Conservation (phyloP, 257 asterid species). For the Plantago major region DNA sequence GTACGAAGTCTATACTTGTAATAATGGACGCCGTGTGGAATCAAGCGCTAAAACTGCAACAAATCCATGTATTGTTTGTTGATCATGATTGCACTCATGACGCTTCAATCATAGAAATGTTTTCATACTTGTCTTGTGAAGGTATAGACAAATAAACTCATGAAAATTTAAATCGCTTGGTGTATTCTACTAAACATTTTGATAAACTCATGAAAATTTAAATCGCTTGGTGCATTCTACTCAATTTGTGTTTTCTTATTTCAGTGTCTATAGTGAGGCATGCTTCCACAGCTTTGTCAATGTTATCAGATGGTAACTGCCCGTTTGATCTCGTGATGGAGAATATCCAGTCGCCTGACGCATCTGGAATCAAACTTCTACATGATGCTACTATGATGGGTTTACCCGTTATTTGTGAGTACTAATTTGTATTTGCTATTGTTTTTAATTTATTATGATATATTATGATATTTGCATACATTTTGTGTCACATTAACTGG, state of each 20-base stretch:
- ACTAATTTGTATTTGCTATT: neutral
- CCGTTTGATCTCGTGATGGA: conserved; percentile 24
- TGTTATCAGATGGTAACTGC: conserved; percentile 23
- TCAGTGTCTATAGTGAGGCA: conserved; percentile 27
- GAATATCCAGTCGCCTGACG: conserved; percentile 29
- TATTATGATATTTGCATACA: no score
- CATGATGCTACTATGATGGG: conserved; percentile 19
- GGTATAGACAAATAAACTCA: neutral
- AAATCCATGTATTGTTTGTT: conserved; percentile 25
- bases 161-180: no score
- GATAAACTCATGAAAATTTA: no score
- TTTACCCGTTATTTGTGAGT: conserved; percentile 29
- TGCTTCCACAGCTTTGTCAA: conserved; percentile 30
- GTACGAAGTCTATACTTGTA: no score
- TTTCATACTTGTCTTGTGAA: conserved; percentile 14
- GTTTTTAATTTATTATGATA: no score
- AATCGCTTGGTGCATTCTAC: no score
- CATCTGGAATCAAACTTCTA: conserved; percentile 21
- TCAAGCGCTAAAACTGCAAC: neutral
- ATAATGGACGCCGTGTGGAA: neutral
- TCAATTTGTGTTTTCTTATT: neutral
- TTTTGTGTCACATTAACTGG: no score
- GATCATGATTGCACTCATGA: conserved; percentile 16
- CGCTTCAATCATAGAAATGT: neutral
- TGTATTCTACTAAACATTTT: no score